Percentiles rank a stretch among this genome's conserved stretches.
These are phyloP conservation scores for Amphibolis antarctica DNA, from an alignment of 106 monocot genomes.

Conservation along the genomic window DNA sequence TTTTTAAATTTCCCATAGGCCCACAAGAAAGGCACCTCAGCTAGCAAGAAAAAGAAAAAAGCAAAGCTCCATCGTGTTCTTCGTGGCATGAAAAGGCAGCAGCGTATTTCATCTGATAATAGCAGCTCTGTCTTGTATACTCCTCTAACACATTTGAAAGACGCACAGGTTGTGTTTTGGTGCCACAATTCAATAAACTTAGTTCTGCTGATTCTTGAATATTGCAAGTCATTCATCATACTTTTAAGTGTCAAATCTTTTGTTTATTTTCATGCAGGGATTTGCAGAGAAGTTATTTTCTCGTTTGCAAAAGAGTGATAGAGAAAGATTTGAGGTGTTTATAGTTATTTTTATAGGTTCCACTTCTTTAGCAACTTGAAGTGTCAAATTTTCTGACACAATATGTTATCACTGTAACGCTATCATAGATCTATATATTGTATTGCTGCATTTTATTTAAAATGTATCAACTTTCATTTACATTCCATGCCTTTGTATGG, in stretches of 20 bases:
- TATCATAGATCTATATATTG: not conserved
- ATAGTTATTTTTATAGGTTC: not conserved
- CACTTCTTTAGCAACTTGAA: not conserved
- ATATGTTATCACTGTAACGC: too few relatives aligned
- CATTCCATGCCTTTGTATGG: too few relatives aligned
- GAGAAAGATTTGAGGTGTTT: conserved; percentile 84
- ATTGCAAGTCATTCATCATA: too few relatives aligned
- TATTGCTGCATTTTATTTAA: not conserved
- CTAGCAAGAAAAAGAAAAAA: conserved; percentile 98
- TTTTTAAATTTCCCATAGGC: conserved; percentile 39
- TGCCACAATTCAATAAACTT: too few relatives aligned
- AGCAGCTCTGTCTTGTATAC: conserved; percentile 57
- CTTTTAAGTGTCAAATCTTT: too few relatives aligned
- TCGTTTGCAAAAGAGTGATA: conserved; percentile 63
- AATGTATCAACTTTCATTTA: not conserved
- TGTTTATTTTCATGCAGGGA: conserved; percentile 33
- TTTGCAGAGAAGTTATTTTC: conserved; percentile 90
- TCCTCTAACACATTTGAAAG: conserved; percentile 82
- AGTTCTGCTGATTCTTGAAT: too few relatives aligned
- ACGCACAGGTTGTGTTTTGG: conserved; percentile 58
- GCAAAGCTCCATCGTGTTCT: conserved; percentile 85
- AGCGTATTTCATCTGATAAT: conserved; percentile 45
- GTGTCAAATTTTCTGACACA: not conserved
- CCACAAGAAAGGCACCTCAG: conserved; percentile 63
- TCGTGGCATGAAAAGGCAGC: conserved; percentile 83